These are phyloP conservation scores for Nitzschia sp. DNA, from an alignment of 108 stramenopile genomes.

Conservation along the genomic window DNA sequence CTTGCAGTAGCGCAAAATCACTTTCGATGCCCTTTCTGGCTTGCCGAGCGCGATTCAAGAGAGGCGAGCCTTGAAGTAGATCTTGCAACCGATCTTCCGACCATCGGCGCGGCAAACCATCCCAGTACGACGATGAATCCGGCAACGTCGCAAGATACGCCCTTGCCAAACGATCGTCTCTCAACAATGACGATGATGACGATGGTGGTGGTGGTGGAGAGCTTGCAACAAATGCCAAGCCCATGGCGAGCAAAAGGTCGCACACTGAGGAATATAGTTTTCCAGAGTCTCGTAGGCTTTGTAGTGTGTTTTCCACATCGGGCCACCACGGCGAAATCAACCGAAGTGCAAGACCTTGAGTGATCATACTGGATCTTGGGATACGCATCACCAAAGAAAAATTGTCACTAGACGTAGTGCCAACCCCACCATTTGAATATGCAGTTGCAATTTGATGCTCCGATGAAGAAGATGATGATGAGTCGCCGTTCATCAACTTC, in stretches of 20 bases:
- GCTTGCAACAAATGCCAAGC: not conserved
- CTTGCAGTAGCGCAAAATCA: conserved; percentile 46
- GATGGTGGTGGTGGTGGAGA: not conserved
- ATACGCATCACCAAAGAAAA: not conserved
- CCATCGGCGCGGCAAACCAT: conserved; percentile 67
- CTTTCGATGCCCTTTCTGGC: conserved; percentile 29
- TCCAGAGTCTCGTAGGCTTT: not conserved
- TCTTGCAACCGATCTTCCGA: conserved; percentile 22
- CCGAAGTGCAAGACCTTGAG: not conserved
- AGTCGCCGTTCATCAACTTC: not conserved
- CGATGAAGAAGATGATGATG: not conserved
- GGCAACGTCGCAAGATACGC: conserved; percentile 43
- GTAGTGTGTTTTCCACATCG: not conserved
- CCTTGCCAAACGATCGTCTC: conserved; percentile 10
- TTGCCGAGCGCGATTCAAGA: conserved; percentile 40
- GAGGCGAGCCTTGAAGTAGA: conserved; percentile 53
- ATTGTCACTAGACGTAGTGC: no score
- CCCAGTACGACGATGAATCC: conserved; percentile 1
- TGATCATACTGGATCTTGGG: conserved; percentile 5
- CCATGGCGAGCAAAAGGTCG: conserved; percentile 4
- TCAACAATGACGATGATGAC: not conserved
- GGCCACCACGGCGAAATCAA: not conserved
- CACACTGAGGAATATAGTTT: not conserved
- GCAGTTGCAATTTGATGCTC: no score
- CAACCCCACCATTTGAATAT: no score